Evolutionary conservation across 495 filamentous ascomycete species (phyloP).

Genomic region (Neurospora tetraspora): DNA sequence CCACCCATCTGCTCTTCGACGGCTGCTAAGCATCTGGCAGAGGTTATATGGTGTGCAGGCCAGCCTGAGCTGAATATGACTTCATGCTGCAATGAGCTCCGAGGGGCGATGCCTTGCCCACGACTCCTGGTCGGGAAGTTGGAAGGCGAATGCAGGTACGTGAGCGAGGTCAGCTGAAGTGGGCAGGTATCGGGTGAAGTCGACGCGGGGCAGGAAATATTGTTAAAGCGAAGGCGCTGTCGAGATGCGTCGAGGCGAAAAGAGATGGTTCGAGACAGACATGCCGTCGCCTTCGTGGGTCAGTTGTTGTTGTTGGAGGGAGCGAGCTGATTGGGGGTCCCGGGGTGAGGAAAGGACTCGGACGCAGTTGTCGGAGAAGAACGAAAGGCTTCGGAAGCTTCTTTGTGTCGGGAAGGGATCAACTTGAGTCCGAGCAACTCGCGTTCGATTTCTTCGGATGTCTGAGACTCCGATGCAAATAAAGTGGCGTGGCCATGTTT

Average conservation of each 20-base stretch:
- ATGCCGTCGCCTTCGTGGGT: background rate
- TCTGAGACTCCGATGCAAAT: background rate
- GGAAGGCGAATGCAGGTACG: background rate
- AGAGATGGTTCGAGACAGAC: background rate
- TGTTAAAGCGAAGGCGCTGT: too few relatives aligned
- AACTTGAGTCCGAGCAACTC: too few relatives aligned
- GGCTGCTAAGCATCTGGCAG: background rate
- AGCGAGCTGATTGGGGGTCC: background rate
- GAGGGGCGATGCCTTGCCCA: too few relatives aligned
- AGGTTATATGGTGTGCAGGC: background rate
- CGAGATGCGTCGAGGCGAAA: background rate
- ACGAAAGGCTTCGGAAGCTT: background rate
- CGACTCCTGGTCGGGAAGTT: background rate
- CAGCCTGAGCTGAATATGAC: background rate
- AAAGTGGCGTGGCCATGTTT: too few relatives aligned
- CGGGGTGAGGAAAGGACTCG: background rate
- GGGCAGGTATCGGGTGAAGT: background rate
- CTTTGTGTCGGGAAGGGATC: background rate
- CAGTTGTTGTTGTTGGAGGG: background rate
- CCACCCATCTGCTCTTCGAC: background rate
- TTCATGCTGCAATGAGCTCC: too few relatives aligned
- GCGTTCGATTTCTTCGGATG: too few relatives aligned
- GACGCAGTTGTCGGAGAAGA: background rate
- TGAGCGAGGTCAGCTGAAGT: background rate
- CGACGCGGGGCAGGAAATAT: background rate